Evolutionary conservation across 2,329 filamentous ascomycete species (phyloP).

Genomic region (Claviceps sp.): DNA sequence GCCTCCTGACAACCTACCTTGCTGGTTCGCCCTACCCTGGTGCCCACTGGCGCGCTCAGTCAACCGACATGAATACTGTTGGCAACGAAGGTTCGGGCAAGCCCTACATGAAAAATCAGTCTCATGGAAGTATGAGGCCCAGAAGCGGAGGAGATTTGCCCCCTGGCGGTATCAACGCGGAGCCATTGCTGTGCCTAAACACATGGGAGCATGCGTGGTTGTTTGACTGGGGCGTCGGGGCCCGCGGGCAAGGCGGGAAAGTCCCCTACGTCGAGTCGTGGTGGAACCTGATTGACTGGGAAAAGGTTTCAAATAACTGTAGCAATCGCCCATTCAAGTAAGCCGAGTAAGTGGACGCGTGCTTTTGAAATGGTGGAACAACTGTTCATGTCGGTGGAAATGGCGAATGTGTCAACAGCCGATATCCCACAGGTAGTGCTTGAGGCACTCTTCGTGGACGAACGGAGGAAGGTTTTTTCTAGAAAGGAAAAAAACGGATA

Average conservation of each 20-base stretch:
- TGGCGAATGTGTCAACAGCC: neutral
- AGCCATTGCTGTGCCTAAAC: constrained; percentile 79
- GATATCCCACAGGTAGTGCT: neutral
- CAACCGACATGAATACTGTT: constrained; percentile 55
- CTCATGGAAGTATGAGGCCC: constrained; percentile 15
- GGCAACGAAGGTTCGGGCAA: constrained; percentile 25
- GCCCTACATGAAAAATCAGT: constrained; percentile 26
- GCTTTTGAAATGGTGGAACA: neutral
- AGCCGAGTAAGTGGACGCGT: constrained; percentile 1
- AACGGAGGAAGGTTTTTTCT: too few species aligned
- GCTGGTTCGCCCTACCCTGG: constrained; percentile 78
- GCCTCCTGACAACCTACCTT: constrained; percentile 78
- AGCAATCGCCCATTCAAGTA: constrained; percentile 23
- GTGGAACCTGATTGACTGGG: constrained; percentile 87
- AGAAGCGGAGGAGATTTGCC: constrained; percentile 25
- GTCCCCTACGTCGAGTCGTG: constrained; percentile 59
- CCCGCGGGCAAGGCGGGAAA: constrained; percentile 56
- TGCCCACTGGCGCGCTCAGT: constrained; percentile 66
- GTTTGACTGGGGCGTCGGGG: constrained; percentile 56
- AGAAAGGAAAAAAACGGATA: too few species aligned
- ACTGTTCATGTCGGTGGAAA: too few species aligned
- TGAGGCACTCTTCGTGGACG: neutral
- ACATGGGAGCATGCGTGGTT: constrained; percentile 95
- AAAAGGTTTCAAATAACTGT: constrained; percentile 42
- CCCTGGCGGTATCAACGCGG: constrained; percentile 54